A percentile compares a stretch with the other conserved stretches of the same genome.
phyloP scores from a whole-genome alignment of 2,329 filamentous ascomycete genomes.

The Ophiostoma ulmi region DNA sequence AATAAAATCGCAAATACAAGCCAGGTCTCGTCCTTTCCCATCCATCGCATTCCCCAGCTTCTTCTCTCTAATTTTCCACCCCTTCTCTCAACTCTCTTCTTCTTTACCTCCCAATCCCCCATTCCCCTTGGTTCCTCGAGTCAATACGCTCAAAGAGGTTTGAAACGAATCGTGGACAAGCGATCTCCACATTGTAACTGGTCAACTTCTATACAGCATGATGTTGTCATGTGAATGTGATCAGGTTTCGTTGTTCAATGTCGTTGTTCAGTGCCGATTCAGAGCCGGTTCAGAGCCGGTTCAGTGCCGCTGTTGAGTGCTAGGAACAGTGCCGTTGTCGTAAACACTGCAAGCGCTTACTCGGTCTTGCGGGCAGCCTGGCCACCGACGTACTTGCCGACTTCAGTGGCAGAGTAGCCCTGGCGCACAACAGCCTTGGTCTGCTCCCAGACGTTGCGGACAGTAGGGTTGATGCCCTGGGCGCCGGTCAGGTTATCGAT shows the following conservation, averaged over 20 bases:
- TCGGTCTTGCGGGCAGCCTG: conserved; percentile 54
- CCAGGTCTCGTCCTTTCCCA: not conserved
- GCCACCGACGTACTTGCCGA: conserved; percentile 63
- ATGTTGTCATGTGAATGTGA: not conserved
- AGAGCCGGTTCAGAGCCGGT: no score
- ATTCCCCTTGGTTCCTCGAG: not conserved
- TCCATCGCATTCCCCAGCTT: not conserved
- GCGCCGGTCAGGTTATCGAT: conserved; percentile 78
- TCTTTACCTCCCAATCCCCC: not conserved
- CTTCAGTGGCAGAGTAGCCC: conserved; percentile 73
- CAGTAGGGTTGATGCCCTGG: conserved; percentile 77
- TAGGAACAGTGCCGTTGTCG: not conserved
- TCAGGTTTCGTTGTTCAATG: not conserved
- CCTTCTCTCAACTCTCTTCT: no score
- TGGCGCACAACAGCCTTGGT: conserved; percentile 69
- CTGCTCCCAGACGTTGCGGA: conserved; percentile 72
- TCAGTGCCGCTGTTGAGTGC: not conserved
- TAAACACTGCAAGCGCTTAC: conserved; percentile 15
- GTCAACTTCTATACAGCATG: not conserved
- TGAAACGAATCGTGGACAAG: not conserved
- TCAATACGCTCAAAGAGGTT: not conserved
- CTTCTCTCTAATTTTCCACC: not conserved
- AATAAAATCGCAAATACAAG: not conserved
- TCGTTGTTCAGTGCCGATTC: not conserved
- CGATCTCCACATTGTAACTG: not conserved